Conservation (phyloP, 2,329 filamentous ascomycete genomes). For the Calcarisporium arbuscula region DNA sequence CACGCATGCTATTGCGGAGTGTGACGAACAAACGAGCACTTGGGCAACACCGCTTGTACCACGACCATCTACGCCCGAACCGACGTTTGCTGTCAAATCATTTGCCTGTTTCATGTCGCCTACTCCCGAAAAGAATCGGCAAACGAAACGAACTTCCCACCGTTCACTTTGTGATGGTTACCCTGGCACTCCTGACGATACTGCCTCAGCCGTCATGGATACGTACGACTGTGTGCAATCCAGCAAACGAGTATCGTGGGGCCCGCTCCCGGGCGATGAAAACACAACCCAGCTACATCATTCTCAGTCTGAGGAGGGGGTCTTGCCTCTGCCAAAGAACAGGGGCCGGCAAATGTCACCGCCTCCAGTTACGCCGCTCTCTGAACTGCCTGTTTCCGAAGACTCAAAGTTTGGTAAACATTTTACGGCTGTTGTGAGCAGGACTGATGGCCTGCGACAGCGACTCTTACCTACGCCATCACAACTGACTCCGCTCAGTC, state of each 20-base stretch:
- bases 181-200: conserved; percentile 26
- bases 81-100: conserved; percentile 42
- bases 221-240: conserved; percentile 21
- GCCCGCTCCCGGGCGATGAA: conserved; percentile 22
- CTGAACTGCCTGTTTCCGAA: conserved; percentile 26
- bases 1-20: too few relatives aligned
- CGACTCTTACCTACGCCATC: conserved; percentile 35
- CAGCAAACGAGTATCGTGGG: conserved; percentile 31
- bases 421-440: conserved; percentile 37
- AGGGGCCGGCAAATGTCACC: conserved; percentile 31
- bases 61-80: conserved; percentile 36
- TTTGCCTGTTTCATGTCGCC: conserved; percentile 48
- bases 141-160: conserved; percentile 11
- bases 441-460: conserved; percentile 21
- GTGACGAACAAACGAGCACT: too few relatives aligned
- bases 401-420: conserved; percentile 39
- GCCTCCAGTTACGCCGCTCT: conserved; percentile 31
- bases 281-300: conserved; percentile 6
- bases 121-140: conserved; percentile 32
- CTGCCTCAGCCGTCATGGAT: conserved; percentile 28
- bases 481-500: conserved; percentile 23
- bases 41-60: background rate
- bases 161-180: conserved; percentile 17
- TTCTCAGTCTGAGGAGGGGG: too few relatives aligned
- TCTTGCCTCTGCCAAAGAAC: conserved; percentile 11